Evolutionary conservation across 768 basidiomycete species (phyloP).

Genomic region (Agrocybe pediades): DNA sequence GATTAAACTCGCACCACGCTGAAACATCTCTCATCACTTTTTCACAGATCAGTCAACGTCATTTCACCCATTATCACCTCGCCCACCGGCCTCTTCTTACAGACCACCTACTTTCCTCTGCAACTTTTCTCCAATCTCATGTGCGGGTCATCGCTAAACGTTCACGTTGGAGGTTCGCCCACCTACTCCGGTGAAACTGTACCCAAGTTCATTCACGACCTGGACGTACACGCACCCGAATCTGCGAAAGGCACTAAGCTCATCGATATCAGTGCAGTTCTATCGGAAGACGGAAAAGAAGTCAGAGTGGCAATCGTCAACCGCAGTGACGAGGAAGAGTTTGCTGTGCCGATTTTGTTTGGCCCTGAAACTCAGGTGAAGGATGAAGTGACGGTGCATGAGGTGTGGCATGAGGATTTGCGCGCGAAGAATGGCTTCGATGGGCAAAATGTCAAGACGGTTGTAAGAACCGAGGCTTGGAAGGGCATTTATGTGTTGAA

Average conservation of each 20-base stretch:
- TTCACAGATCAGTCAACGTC: conserved; percentile 42
- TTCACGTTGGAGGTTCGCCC: conserved; percentile 29
- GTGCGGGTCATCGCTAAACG: conserved; percentile 45
- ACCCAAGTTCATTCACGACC: conserved; percentile 49
- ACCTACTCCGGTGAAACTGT: conserved; percentile 48
- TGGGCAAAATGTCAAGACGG: conserved; percentile 41
- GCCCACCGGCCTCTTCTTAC: conserved; percentile 38
- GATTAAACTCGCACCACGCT: background rate
- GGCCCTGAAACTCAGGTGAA: conserved; percentile 28
- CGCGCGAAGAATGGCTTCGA: conserved; percentile 43
- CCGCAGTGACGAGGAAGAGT: conserved; percentile 40
- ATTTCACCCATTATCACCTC: conserved; percentile 53
- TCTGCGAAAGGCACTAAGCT: conserved; percentile 39
- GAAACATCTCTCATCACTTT: background rate
- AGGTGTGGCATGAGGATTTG: conserved; percentile 53
- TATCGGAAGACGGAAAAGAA: conserved; percentile 31
- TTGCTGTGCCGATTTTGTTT: conserved; percentile 38
- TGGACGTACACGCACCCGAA: conserved; percentile 34
- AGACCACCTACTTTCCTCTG: conserved; percentile 55
- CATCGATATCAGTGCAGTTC: conserved; percentile 51
- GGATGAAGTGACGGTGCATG: conserved; percentile 41
- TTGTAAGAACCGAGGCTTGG: conserved; percentile 30
- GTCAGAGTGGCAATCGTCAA: conserved; percentile 59
- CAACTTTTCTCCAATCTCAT: conserved; percentile 58
- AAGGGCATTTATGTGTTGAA: conserved; percentile 38